Evolutionary conservation across 192 early-diverging fungal genomes (phyloP).

Genomic region (Backusella circina): DNA sequence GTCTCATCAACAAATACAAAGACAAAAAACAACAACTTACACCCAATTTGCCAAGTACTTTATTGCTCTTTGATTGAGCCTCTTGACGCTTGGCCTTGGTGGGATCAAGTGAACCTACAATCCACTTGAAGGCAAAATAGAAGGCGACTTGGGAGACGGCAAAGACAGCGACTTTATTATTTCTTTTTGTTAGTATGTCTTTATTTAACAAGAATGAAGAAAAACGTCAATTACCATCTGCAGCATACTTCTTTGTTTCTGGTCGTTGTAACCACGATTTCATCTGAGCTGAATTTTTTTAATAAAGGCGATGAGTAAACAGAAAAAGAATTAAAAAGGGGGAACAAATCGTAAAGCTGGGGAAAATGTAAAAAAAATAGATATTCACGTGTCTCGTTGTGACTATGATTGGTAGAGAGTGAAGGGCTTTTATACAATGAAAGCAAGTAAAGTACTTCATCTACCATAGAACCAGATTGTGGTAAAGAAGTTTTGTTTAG

Average conservation of each 20-base stretch:
- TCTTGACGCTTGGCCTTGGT: slow-evolving; percentile 65
- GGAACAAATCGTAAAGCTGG: background rate
- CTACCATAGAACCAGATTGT: background rate
- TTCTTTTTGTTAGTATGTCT: background rate
- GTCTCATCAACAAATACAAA: background rate
- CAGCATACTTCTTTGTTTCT: slow-evolving; percentile 37
- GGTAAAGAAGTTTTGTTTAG: background rate
- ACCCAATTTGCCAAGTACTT: slow-evolving; percentile 65
- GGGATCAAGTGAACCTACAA: slow-evolving; percentile 72
- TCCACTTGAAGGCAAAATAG: slow-evolving; percentile 84
- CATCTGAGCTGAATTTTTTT: slow-evolving; percentile 7
- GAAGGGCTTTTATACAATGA: too few species aligned
- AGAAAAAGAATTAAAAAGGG: background rate
- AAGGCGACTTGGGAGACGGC: slow-evolving; percentile 85
- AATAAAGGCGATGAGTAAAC: background rate
- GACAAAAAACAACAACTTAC: slow-evolving; percentile 26
- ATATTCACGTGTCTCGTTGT: background rate
- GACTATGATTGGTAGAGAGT: background rate
- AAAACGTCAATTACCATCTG: slow-evolving; percentile 27
- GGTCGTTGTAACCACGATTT: slow-evolving; percentile 32
- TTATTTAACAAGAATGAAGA: background rate
- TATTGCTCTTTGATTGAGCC: slow-evolving; percentile 69
- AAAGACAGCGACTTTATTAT: slow-evolving; percentile 60
- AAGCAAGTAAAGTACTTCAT: background rate
- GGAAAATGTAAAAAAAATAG: background rate